Conservation (phyloP, 2,329 filamentous ascomycete genomes). For the Colletotrichum sojae region DNA sequence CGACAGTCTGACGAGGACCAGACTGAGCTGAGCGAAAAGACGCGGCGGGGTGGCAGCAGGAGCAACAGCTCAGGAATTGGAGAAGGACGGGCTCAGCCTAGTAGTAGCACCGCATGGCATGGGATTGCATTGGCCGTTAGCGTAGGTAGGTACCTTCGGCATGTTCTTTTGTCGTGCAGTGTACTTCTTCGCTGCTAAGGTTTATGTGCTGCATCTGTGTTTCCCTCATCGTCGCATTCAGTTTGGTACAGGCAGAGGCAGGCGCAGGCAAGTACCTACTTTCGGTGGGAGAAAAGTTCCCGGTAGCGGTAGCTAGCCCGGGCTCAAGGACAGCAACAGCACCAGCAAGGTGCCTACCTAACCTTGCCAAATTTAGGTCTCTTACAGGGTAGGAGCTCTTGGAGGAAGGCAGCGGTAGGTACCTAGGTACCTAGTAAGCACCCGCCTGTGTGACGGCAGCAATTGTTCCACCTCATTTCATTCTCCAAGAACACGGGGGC, state of each 20-base stretch:
- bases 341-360: background rate
- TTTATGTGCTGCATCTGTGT: too few species aligned
- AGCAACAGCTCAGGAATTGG: slow-evolving; percentile 13
- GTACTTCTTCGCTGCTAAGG: too few species aligned
- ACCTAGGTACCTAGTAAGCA: slow-evolving; percentile 2
- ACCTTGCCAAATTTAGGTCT: too few species aligned
- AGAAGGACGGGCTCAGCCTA: slow-evolving; percentile 7
- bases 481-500: slow-evolving; percentile 5
- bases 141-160: too few species aligned
- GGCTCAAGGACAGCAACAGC: slow-evolving; percentile 1
- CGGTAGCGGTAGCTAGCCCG: too few species aligned
- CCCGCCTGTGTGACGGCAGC: background rate
- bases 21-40: background rate
- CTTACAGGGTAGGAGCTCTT: background rate
- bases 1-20: slow-evolving; percentile 21
- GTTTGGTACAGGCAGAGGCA: background rate
- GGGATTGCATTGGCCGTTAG: background rate
- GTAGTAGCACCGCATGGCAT: background rate
- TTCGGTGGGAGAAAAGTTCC: background rate
- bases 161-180: too few species aligned
- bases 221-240: too few species aligned
- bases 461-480: slow-evolving; percentile 2
- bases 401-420: background rate
- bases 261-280: background rate
- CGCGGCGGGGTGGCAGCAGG: background rate